Evolutionary conservation across 108 stramenopile species (phyloP), one percentile per base, ranked within the genome.

Genomic region (Cyclotella kingstonii): DNA sequence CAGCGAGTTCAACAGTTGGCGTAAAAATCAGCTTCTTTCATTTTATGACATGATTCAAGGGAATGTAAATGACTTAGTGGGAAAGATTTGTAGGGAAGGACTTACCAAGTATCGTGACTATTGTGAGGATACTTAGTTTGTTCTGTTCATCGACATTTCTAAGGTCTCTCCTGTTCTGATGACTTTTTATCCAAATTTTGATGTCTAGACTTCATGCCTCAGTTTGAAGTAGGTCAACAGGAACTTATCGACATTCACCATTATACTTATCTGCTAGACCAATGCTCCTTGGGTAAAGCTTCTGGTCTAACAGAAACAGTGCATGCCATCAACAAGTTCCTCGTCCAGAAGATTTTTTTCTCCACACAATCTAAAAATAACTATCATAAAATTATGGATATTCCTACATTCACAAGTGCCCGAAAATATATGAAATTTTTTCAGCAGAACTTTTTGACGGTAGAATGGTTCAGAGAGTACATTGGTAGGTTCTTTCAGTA

Each of bases 141-240:
- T 9, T 3, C 10, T 22, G n/a, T 52, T 15, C 14, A 11, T 22
- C 4, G 21, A 51, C 41, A 5, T 0, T 47, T 28, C 48, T 33
- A 19, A 15, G 18, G 4, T 22, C 54, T 45, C 44, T 4, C 17
- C 27, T 27, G 0, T 1, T 54, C 12, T 54, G 15, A 12, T 45
- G 15, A 1, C n/a, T 38, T 12, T 53, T 38, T 38, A n/a, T 17
- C 5, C 27, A 22, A 35, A 45, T 54, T 1, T 42, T 19, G 2
- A 2, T 8, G 3, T 15, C 1, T 19, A 76, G 75, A 81, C 47
- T 81, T 81, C 48, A 65, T 77, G 76, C 61, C 68, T 6, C 79
- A 81, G 44, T 81, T 76, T 52, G 79, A 81, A 55, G 68, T 77
- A 6, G 79, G 79, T 10, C 79, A 81, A 46, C 70, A 76, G 30